Evolutionary conservation across 495 filamentous ascomycete species (phyloP), one percentile per base, ranked within the genome.

Genomic region (Hapsidospora chrysogenum): DNA sequence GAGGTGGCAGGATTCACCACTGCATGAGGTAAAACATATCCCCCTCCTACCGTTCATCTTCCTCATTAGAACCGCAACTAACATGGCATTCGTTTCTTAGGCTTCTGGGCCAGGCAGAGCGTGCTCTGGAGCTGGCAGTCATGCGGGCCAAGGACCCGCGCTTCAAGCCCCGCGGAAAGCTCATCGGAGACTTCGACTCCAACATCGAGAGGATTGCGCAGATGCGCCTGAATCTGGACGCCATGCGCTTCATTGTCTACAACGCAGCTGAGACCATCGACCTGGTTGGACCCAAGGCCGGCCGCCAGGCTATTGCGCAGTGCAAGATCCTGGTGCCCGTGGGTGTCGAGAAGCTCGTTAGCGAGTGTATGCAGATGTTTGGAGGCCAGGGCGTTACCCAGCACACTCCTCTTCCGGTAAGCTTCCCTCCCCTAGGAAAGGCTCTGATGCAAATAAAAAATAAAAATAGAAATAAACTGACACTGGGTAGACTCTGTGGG

Each of bases 191-290:
- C 13, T 57, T 57, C 38, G 56, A 57, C 45, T 46, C 42, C 44
- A 57, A 57, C 46, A 56, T 61, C 32, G 57, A 61, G 39, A 42
- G 56, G 11, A 50, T 61, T 11, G 56, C 56, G 9, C 31, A 48
- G 29, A 56, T 57, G 51, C 45, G 57, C 7, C 43, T 61, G 32
- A 47, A 50, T 19, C 47, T 61, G 35, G 57, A 61, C 38, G 33
- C 29, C 17, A 44, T 50, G 36, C 38, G 57, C 11, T 41, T 56
- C 9, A 45, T 61, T 17, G 56, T 59, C 4, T 38, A 57, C 28
- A 59, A 59, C 38, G 57, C 57, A 1, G 57, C 57, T 2, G 46
- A 56, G 33, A 53, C 45, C 23, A 60, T 60, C 48, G 56, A 60
- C 40, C 36, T 44, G 3, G 37, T 45, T 17, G 53, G 53, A 11